These are phyloP conservation scores for Psilocybe sp. DNA, from an alignment of 768 basidiomycete species.

Conservation along the genomic window DNA sequence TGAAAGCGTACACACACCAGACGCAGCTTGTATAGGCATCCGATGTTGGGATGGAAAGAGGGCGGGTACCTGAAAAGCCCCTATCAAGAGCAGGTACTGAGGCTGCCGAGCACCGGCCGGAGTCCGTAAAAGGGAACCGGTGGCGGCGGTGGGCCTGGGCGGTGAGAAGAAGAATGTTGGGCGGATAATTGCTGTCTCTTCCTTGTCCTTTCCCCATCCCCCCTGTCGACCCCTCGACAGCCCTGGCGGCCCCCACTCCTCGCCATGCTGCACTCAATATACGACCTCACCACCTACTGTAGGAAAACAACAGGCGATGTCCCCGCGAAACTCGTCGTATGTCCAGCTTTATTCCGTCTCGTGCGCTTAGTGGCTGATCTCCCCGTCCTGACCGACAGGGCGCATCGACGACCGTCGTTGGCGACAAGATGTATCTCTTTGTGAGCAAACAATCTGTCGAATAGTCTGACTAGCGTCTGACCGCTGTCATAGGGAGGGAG, in stretches of 20 bases:
- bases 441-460: constrained; percentile 40
- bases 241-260: constrained; percentile 13
- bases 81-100: too few species aligned
- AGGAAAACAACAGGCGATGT: constrained; percentile 83
- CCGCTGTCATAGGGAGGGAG: constrained; percentile 68
- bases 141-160: neutral
- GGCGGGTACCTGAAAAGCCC: too few species aligned
- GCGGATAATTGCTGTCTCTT: constrained; percentile 3
- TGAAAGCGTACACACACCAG: too few species aligned
- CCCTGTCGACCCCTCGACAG: neutral
- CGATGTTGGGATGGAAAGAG: too few species aligned
- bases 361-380: neutral
- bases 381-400: constrained; percentile 46
- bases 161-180: too few species aligned
- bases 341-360: constrained; percentile 24
- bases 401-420: constrained; percentile 87
- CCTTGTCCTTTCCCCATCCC: constrained; percentile 3
- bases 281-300: constrained; percentile 85
- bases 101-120: too few species aligned
- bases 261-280: constrained; percentile 70
- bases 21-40: too few species aligned
- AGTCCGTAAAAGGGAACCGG: neutral
- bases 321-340: constrained; percentile 83
- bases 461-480: neutral
- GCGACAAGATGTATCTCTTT: constrained; percentile 87